Evolutionary conservation across 768 basidiomycete species (phyloP).

Genomic region (Lactifluus volemus): DNA sequence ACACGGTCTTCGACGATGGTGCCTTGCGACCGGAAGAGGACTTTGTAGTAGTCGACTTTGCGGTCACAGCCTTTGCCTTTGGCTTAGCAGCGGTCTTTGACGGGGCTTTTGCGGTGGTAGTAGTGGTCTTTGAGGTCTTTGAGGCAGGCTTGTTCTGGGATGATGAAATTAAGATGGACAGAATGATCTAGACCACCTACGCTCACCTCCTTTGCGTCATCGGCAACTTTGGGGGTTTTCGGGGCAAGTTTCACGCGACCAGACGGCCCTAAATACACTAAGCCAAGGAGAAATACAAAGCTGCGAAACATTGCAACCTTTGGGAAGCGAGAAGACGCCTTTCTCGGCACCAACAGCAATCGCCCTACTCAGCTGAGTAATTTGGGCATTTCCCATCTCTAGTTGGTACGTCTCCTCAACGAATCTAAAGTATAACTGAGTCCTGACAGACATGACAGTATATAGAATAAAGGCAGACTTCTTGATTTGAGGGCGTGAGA

Average conservation of each 20-base stretch:
- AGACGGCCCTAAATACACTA: constrained; percentile 29
- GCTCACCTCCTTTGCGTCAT: constrained; percentile 51
- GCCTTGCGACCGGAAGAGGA: constrained; percentile 27
- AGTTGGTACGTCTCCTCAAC: constrained; percentile 80
- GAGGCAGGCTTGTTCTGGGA: constrained; percentile 32
- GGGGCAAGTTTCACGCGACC: constrained; percentile 64
- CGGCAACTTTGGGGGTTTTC: constrained; percentile 42
- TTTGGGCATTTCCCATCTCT: constrained; percentile 70
- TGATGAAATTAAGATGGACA: constrained; percentile 7
- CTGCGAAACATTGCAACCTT: constrained; percentile 43
- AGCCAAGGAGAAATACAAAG: not conserved
- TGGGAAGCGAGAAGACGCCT: constrained; percentile 77
- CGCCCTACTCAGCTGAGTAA: constrained; percentile 69
- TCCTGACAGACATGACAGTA: not conserved
- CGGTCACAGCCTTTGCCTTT: constrained; percentile 27
- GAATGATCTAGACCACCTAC: constrained; percentile 17
- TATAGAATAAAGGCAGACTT: constrained; percentile 45
- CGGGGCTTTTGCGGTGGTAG: constrained; percentile 24
- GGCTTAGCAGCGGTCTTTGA: constrained; percentile 25
- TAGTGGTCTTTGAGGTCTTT: constrained; percentile 28
- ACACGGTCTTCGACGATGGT: constrained; percentile 11
- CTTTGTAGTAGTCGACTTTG: constrained; percentile 23
- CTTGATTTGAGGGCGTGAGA: constrained; percentile 89
- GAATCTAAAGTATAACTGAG: constrained; percentile 40
- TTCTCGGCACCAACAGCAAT: constrained; percentile 78